These are phyloP conservation scores for Alternaria brassicicola DNA, from an alignment of 2,329 filamentous ascomycete genomes.

Conservation along the genomic window DNA sequence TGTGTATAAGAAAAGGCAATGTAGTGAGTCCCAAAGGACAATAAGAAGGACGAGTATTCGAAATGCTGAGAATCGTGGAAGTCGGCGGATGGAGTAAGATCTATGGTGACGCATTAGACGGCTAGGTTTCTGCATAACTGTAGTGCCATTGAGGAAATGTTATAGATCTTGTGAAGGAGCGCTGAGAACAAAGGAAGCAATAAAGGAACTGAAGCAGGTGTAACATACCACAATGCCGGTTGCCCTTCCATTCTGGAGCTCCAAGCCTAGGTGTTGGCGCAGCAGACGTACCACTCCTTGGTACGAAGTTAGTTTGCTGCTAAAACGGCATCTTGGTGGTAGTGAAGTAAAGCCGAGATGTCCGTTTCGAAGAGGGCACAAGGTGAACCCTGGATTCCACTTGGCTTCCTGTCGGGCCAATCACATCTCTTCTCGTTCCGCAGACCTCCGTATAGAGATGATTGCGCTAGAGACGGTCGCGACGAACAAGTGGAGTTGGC, in stretches of 20 bases:
- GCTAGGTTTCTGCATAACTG: not conserved
- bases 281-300: conserved; percentile 1
- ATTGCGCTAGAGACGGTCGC: not conserved
- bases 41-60: conserved; percentile 28
- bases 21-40: conserved; percentile 28
- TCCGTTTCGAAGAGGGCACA: conserved; percentile 1
- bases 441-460: not conserved
- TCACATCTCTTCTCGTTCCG: not conserved
- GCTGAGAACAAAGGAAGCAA: not conserved
- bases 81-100: conserved; percentile 25
- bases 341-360: conserved; percentile 6
- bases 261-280: not conserved
- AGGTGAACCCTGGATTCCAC: not conserved
- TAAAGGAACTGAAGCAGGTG: not conserved
- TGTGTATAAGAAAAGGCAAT: conserved; percentile 26
- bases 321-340: conserved; percentile 3
- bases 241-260: not conserved
- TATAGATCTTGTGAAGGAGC: not conserved
- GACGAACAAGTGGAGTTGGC: not conserved
- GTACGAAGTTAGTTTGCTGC: conserved; percentile 5
- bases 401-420: not conserved
- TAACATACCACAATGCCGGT: conserved; percentile 2
- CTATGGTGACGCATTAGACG: conserved; percentile 23
- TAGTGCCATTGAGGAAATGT: not conserved
- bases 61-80: conserved; percentile 24